phyloP scores from a whole-genome alignment of 1,139 yeast species.

The Yamadazyma kanchanaburiensis region DNA sequence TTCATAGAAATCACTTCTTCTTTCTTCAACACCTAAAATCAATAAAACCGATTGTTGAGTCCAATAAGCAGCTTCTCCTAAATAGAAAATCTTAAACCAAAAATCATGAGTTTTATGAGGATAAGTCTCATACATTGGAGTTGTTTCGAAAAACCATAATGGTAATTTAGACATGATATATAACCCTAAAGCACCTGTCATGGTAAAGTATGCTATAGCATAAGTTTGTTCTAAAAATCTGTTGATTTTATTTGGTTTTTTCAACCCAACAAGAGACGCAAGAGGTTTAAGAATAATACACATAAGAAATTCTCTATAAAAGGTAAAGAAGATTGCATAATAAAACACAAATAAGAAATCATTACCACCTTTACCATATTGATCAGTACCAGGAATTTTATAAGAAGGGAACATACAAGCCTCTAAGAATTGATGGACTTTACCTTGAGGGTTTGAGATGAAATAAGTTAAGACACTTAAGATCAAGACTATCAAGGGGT shows the following conservation, averaged over 20 bases:
- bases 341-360: conserved; percentile 79
- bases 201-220: conserved; percentile 74
- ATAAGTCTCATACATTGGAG: conserved; percentile 71
- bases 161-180: conserved; percentile 84
- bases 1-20: conserved; percentile 90
- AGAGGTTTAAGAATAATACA: conserved; percentile 73
- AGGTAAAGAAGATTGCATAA: conserved; percentile 85
- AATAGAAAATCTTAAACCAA: conserved; percentile 74
- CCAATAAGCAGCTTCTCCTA: conserved; percentile 97
- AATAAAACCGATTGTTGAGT: conserved; percentile 88
- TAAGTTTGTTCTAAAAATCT: conserved; percentile 95
- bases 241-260: conserved; percentile 55
- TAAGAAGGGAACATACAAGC: conserved; percentile 71
- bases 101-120: conserved; percentile 80
- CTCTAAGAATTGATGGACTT: conserved; percentile 55
- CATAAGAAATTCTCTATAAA: conserved; percentile 88
- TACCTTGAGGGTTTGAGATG: conserved; percentile 50
- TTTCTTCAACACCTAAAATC: conserved; percentile 83
- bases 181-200: conserved; percentile 82
- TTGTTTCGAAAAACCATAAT: conserved; percentile 85
- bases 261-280: conserved; percentile 54
- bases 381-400: conserved; percentile 50
- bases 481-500: conserved; percentile 53
- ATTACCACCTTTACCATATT: conserved; percentile 82
- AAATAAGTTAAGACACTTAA: conserved; percentile 37